These are phyloP conservation scores for Agarophyton chilense DNA, from an alignment of 23 red algal species.

Conservation along the genomic window DNA sequence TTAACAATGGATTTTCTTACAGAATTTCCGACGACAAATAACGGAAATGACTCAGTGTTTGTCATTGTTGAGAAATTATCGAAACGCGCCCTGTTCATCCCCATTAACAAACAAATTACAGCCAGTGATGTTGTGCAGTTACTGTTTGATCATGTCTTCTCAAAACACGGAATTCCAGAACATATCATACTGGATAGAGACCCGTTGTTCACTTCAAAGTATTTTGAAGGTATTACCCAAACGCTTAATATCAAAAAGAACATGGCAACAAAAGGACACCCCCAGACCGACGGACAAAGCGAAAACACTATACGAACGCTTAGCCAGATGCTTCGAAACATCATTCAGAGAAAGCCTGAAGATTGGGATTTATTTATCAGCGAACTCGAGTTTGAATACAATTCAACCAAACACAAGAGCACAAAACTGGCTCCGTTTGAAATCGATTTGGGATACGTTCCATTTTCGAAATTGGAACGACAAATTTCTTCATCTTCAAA, in stretches of 20 bases:
- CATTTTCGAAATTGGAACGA: neutral
- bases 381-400: conserved; percentile 24
- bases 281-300: conserved; percentile 10
- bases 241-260: conserved; percentile 20
- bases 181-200: conserved; percentile 30
- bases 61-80: conserved; percentile 40
- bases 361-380: neutral
- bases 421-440: conserved; percentile 31
- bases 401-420: conserved; percentile 2
- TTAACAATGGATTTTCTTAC: conserved; percentile 34
- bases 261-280: conserved; percentile 26
- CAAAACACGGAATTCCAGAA: conserved; percentile 16
- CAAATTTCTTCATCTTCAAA: neutral
- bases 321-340: neutral
- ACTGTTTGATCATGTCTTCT: conserved; percentile 13
- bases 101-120: neutral
- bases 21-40: neutral
- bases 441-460: conserved; percentile 15
- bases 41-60: neutral
- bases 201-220: conserved; percentile 13
- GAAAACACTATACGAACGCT: conserved; percentile 1
- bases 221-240: neutral
- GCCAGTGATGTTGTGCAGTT: conserved; percentile 7
- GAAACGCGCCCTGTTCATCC: conserved; percentile 23
- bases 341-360: neutral